Percentiles rank a stretch among this genome's conserved stretches.
phyloP scores from a whole-genome alignment of 2,329 filamentous ascomycete species.

The Trichoderma atroviride region DNA sequence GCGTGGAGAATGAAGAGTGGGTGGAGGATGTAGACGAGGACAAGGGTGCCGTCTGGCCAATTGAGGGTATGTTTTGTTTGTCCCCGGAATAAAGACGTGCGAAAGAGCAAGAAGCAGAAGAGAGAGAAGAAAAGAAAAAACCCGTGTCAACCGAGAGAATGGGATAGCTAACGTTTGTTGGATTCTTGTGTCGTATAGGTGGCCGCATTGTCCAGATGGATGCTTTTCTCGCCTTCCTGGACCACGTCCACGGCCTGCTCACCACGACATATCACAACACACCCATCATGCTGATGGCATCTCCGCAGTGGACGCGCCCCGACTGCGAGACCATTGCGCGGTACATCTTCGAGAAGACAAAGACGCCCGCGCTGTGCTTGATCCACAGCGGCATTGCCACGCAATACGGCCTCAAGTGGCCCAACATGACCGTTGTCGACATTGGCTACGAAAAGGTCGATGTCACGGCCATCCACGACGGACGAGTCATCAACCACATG shows the following conservation, averaged over 20 bases:
- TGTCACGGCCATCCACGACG: constrained; percentile 86
- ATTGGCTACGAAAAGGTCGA: constrained; percentile 92
- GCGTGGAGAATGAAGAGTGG: constrained; percentile 65
- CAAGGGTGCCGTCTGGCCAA: constrained; percentile 88
- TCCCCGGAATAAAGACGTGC: not conserved
- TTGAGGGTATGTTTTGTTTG: constrained; percentile 55
- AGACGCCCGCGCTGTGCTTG: constrained; percentile 86
- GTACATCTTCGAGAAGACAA: constrained; percentile 97
- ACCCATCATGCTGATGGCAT: constrained; percentile 85
- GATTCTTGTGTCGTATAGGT: constrained; percentile 45
- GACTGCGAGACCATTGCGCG: constrained; percentile 87
- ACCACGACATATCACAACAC: constrained; percentile 96
- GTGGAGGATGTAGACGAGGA: constrained; percentile 87
- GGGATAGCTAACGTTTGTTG: not conserved
- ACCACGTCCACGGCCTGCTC: constrained; percentile 86
- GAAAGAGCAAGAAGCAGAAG: not conserved
- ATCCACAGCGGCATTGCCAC: constrained; percentile 88
- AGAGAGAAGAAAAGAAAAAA: not conserved
- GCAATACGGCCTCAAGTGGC: constrained; percentile 76
- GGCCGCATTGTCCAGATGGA: constrained; percentile 89
- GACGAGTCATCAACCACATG: constrained; percentile 69
- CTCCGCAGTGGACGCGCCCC: constrained; percentile 86
- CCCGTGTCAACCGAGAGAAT: too few relatives aligned
- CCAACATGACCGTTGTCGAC: constrained; percentile 83
- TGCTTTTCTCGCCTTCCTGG: constrained; percentile 89